Conservation (phyloP, 352 stramenopile genomes). For the Pythium dissotocum region DNA sequence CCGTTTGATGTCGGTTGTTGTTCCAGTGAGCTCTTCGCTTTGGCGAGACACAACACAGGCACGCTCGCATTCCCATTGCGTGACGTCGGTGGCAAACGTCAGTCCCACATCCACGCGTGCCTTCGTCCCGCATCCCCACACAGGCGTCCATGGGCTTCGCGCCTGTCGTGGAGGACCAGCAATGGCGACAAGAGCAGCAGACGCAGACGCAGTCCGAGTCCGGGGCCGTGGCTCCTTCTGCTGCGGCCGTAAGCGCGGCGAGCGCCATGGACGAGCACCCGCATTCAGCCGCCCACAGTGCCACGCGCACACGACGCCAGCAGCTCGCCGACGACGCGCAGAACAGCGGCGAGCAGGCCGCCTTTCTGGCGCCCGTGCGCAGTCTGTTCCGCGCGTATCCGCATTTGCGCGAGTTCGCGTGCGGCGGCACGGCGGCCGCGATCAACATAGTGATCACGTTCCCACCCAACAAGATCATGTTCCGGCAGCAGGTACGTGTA, state of each 20-base stretch:
- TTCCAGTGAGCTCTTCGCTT: conserved; percentile 6
- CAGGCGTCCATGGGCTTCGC: conserved; percentile 19
- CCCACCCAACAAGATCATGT: conserved; percentile 90
- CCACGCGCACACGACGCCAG: conserved; percentile 13
- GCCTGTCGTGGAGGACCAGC: conserved; percentile 23
- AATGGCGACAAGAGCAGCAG: conserved; percentile 20
- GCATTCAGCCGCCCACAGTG: conserved; percentile 1
- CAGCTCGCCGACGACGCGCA: conserved; percentile 8
- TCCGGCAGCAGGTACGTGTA: conserved; percentile 75
- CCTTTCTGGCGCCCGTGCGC: conserved; percentile 19
- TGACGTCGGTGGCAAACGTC: conserved; percentile 1
- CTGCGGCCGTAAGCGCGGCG: background rate
- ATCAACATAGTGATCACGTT: conserved; percentile 91
- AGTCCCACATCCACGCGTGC: background rate
- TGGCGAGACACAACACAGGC: background rate
- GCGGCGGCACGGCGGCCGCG: conserved; percentile 73
- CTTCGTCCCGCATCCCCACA: background rate
- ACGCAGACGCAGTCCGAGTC: background rate
- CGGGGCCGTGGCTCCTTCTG: no score
- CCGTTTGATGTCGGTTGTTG: conserved; percentile 17
- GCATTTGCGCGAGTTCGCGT: conserved; percentile 81
- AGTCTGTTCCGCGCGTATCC: conserved; percentile 58
- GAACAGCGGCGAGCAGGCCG: background rate
- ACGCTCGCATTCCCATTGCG: conserved; percentile 10
- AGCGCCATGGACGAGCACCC: conserved; percentile 15